Conservation (phyloP, 257 asterid species). For the Salvia splendens region DNA sequence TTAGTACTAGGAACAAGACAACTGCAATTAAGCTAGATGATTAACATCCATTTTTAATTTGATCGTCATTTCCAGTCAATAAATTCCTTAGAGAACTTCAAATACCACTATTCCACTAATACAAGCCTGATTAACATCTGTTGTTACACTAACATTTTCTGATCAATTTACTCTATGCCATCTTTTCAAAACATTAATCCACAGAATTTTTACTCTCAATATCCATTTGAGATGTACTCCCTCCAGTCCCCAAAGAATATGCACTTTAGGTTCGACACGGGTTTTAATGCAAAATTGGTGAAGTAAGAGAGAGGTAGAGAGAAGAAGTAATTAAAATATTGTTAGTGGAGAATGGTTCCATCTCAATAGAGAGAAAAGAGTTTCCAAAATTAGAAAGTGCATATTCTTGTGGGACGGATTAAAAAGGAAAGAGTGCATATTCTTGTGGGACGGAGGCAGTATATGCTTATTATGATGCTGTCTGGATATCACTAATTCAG, state of each 20-base stretch:
- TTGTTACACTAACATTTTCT: too few relatives aligned
- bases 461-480: background rate
- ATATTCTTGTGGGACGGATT: too few relatives aligned
- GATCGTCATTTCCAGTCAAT: background rate
- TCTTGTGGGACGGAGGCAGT: too few relatives aligned
- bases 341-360: too few relatives aligned
- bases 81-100: constrained; percentile 2
- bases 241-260: too few relatives aligned
- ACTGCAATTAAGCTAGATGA: constrained; percentile 19
- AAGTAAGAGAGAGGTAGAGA: too few relatives aligned
- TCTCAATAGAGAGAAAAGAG: too few relatives aligned
- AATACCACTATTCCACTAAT: background rate
- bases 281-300: too few relatives aligned
- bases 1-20: background rate
- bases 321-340: too few relatives aligned
- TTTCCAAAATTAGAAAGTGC: too few relatives aligned
- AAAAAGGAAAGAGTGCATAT: too few relatives aligned
- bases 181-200: background rate
- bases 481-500: background rate
- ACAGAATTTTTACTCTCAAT: background rate
- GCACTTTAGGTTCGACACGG: too few relatives aligned
- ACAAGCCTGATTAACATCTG: background rate
- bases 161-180: background rate
- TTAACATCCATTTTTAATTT: constrained; percentile 12
- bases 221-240: background rate